These are phyloP conservation scores for Clitopilus hobsonii DNA, from an alignment of 768 basidiomycete species.

Conservation along the genomic window DNA sequence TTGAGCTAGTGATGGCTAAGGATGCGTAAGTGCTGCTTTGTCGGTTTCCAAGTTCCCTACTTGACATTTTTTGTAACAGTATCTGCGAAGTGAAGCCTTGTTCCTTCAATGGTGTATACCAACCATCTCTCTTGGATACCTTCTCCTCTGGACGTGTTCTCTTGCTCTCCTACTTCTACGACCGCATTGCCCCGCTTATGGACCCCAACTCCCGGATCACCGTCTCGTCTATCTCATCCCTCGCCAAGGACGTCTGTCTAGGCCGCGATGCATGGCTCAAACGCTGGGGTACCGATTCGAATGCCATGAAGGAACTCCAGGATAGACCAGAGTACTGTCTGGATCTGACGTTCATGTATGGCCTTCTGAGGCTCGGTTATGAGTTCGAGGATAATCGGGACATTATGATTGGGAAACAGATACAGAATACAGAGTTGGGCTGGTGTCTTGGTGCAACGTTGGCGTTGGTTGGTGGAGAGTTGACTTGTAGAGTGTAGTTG, in stretches of 20 bases:
- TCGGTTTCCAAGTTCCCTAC: neutral
- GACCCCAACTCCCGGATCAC: conserved; percentile 24
- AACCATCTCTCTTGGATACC: conserved; percentile 85
- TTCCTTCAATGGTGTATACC: conserved; percentile 96
- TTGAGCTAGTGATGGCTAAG: conserved; percentile 91
- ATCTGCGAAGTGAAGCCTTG: conserved; percentile 92
- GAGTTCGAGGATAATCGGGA: conserved; percentile 72
- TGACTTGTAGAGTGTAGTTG: conserved; percentile 43
- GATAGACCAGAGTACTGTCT: conserved; percentile 93
- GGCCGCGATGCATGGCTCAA: conserved; percentile 60
- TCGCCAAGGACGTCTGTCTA: conserved; percentile 70
- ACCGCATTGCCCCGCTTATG: conserved; percentile 81
- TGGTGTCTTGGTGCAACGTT: conserved; percentile 90
- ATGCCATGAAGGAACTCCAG: conserved; percentile 56
- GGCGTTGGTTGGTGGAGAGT: conserved; percentile 60
- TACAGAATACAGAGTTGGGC: conserved; percentile 86
- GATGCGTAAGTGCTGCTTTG: conserved; percentile 64
- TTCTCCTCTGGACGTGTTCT: conserved; percentile 84
- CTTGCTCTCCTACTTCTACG: conserved; percentile 97
- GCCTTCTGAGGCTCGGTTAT: conserved; percentile 82
- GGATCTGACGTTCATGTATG: conserved; percentile 94
- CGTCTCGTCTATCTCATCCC: conserved; percentile 53
- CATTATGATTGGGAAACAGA: conserved; percentile 80
- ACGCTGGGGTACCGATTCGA: conserved; percentile 34
- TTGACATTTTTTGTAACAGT: conserved; percentile 27